Conservation (phyloP, 371 early-diverging fungal species). For the Mucor indicus region DNA sequence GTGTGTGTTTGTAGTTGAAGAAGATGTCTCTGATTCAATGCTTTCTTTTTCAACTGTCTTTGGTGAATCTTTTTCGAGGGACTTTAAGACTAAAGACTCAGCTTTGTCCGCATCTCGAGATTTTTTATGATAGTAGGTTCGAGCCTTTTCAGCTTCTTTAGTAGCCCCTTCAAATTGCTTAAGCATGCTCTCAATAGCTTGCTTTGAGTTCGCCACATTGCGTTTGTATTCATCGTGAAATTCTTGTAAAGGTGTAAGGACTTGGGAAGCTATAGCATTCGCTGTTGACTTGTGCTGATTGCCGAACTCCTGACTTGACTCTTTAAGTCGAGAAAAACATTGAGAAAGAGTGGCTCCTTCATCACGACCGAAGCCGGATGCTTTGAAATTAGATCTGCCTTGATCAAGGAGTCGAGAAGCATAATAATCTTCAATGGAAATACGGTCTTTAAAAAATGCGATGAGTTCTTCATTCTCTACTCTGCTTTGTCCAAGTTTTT, state of each 20-base stretch:
- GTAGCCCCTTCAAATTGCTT: conserved; percentile 54
- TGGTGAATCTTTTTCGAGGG: not conserved
- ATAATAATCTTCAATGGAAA: conserved; percentile 63
- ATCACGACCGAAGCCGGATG: conserved; percentile 66
- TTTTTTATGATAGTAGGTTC: conserved; percentile 41
- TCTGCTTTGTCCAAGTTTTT: conserved; percentile 67
- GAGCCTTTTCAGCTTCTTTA: conserved; percentile 49
- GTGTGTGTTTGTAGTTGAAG: not conserved
- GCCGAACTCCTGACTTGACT: conserved; percentile 57
- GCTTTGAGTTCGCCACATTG: conserved; percentile 54
- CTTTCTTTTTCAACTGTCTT: conserved; percentile 19
- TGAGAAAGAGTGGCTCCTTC: conserved; percentile 71
- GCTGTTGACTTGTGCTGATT: conserved; percentile 58
- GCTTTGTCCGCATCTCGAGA: conserved; percentile 54
- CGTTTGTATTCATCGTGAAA: conserved; percentile 58
- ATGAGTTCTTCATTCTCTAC: conserved; percentile 73
- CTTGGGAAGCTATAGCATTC: conserved; percentile 49
- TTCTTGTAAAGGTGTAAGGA: conserved; percentile 59
- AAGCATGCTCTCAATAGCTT: conserved; percentile 55
- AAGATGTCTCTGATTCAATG: not conserved
- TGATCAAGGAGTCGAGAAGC: conserved; percentile 56
- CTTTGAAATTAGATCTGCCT: conserved; percentile 27
- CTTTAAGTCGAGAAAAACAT: conserved; percentile 61
- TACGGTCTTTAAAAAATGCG: conserved; percentile 63
- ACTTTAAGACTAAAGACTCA: conserved; percentile 28